Base-by-base conservation (phyloP, 2,329 filamentous ascomycete genomes). In the Scedosporium boydii region DNA sequence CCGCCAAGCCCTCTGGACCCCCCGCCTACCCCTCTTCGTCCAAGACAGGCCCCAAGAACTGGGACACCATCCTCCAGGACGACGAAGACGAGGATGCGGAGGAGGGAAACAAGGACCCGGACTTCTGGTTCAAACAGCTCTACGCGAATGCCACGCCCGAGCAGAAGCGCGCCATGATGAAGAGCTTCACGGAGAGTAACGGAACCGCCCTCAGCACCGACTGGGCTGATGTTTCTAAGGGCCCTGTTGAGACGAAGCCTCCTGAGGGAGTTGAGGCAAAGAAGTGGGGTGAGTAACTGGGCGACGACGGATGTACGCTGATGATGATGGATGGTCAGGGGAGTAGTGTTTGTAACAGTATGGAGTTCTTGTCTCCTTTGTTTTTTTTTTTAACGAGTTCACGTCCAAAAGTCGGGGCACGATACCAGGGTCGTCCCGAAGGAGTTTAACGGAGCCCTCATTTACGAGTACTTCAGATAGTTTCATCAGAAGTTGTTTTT, bases 121-220 rank as follows among this genome's bases (percentile, higher is more conserved):
- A 96, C 68, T 72, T 74, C 10, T 98, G 97, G 77, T 99, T 99
- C 80, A 95, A 96, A 80, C 87, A 89, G 70, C 79, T 99, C 1
- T 98, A 93, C 76, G 86, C 88, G 65, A 80, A 79, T 42, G 87
- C 91, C 0, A 86, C 88, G 58, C 85, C 87, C 0, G 93, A 99
- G 68, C 90, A 91, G 63, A 86, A 87, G 71, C 86, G 92, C 1
- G 95, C 95, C 7, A 99, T 99, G 95, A 91, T 96, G 86, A 99
- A 99, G 84, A 96, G 91, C 71, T 98, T 91, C 70, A 82, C 86
- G 14, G 93, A 99, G 80, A 97, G 93, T 74, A 95, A 96, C 68
- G 95, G 95, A 4, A 99, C 95, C 0, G 84, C 90, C 2, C 77
- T 99, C 59, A 97, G 91, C 74, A 99, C 95, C 0, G 91, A 93